These are phyloP conservation scores for Herpomyces periplanetae DNA, from an alignment of 2,329 filamentous ascomycete genomes.

Conservation along the genomic window DNA sequence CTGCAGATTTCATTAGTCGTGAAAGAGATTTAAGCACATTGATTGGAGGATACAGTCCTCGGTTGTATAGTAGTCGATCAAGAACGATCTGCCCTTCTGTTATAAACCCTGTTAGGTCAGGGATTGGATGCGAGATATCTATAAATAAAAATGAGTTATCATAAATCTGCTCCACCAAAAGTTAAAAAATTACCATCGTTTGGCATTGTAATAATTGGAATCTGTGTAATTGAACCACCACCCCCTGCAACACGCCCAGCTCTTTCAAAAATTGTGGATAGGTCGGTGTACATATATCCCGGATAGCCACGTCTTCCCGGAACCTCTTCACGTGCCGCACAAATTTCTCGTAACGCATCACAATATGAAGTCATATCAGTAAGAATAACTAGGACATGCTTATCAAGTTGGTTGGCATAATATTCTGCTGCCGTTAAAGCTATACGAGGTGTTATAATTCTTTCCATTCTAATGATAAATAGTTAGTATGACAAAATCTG, in stretches of 20 bases:
- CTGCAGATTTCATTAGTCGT: conserved; percentile 98
- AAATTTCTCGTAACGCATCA: conserved; percentile 92
- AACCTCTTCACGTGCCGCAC: conserved; percentile 87
- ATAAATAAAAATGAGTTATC: conserved; percentile 1
- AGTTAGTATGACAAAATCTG: conserved; percentile 5
- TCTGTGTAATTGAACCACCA: conserved; percentile 94
- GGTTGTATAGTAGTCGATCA: conserved; percentile 71
- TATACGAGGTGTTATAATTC: conserved; percentile 95
- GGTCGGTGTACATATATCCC: conserved; percentile 99
- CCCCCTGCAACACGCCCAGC: conserved; percentile 85
- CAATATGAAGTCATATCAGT: conserved; percentile 95
- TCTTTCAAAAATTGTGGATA: conserved; percentile 98
- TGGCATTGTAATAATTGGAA: conserved; percentile 94
- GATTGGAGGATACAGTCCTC: conserved; percentile 91
- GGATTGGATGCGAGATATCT: conserved; percentile 94
- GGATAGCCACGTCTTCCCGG: conserved; percentile 96
- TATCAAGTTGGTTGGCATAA: conserved; percentile 98
- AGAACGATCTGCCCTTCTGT: conserved; percentile 96
- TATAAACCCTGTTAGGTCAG: conserved; percentile 93
- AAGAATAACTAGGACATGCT: conserved; percentile 94
- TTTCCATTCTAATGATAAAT: conserved; percentile 30
- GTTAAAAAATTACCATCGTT: conserved; percentile 28
- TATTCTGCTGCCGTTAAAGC: conserved; percentile 94
- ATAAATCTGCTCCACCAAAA: neutral
- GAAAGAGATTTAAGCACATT: conserved; percentile 92